These are phyloP conservation scores for Cytospora chrysosperma DNA, from an alignment of 2,329 filamentous ascomycete species.

Conservation along the genomic window DNA sequence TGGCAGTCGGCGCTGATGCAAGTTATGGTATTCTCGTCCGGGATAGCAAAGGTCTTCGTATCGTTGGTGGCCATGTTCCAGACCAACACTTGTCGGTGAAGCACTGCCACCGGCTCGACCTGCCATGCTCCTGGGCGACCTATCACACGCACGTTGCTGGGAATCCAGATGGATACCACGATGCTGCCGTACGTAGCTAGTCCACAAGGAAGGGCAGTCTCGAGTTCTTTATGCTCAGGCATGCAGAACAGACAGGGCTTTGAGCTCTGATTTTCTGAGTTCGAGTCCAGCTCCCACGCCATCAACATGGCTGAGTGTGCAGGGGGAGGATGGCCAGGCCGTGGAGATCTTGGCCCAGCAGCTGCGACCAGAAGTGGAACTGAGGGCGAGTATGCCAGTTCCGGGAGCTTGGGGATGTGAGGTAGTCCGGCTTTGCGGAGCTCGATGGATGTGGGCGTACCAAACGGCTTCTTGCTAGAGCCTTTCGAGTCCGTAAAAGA, in stretches of 20 bases:
- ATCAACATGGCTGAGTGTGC: conserved; percentile 39
- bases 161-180: conserved; percentile 43
- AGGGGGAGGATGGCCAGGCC: conserved; percentile 38
- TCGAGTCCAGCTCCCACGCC: conserved; percentile 37
- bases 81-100: conserved; percentile 37
- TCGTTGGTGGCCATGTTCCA: conserved; percentile 40
- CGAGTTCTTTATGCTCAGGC: conserved; percentile 40
- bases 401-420: conserved; percentile 39
- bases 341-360: conserved; percentile 39
- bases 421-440: conserved; percentile 37
- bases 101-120: conserved; percentile 34
- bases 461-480: conserved; percentile 36
- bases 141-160: conserved; percentile 37
- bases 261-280: conserved; percentile 18
- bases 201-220: conserved; percentile 39
- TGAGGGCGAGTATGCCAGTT: conserved; percentile 40
- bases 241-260: conserved; percentile 36
- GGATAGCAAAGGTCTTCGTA: conserved; percentile 40
- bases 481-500: neutral
- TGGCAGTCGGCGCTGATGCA: conserved; percentile 42
- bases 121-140: conserved; percentile 34
- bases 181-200: conserved; percentile 38
- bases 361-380: conserved; percentile 39
- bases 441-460: conserved; percentile 35
- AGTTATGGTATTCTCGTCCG: conserved; percentile 34